Conservation (phyloP, 2,329 filamentous ascomycete genomes). For the Fusarium sp. region DNA sequence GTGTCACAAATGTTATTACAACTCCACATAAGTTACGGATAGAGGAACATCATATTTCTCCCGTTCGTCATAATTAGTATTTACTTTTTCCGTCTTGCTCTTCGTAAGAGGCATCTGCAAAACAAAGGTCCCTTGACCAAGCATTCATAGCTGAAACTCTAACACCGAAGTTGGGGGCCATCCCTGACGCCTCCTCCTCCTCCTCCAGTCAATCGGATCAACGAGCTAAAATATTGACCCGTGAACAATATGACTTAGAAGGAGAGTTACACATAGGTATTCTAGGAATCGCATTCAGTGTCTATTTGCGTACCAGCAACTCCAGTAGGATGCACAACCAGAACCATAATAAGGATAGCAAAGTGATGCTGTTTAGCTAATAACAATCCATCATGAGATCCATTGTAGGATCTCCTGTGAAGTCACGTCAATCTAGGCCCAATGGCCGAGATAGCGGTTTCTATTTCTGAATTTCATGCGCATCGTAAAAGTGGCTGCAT, state of each 20-base stretch:
- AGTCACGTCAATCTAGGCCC: neutral
- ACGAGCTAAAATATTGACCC: slow-evolving; percentile 22
- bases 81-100: slow-evolving; percentile 5
- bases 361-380: neutral
- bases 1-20: too few relatives aligned
- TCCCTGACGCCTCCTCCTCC: slow-evolving; percentile 18
- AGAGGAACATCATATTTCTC: neutral
- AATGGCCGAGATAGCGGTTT: slow-evolving; percentile 28
- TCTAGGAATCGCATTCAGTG: neutral
- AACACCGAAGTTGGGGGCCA: slow-evolving; percentile 27
- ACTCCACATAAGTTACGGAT: neutral
- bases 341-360: neutral
- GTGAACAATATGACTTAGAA: neutral
- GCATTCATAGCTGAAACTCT: slow-evolving; percentile 36
- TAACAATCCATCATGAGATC: neutral
- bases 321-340: too few relatives aligned
- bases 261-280: neutral
- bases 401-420: neutral
- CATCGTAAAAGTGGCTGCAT: slow-evolving; percentile 27
- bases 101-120: slow-evolving; percentile 9
- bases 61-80: slow-evolving; percentile 23
- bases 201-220: slow-evolving; percentile 14
- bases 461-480: slow-evolving; percentile 40
- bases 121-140: slow-evolving; percentile 39
- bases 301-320: too few relatives aligned